Base-by-base conservation (phyloP, 768 basidiomycete genomes). In the Crassisporium funariophilum region DNA sequence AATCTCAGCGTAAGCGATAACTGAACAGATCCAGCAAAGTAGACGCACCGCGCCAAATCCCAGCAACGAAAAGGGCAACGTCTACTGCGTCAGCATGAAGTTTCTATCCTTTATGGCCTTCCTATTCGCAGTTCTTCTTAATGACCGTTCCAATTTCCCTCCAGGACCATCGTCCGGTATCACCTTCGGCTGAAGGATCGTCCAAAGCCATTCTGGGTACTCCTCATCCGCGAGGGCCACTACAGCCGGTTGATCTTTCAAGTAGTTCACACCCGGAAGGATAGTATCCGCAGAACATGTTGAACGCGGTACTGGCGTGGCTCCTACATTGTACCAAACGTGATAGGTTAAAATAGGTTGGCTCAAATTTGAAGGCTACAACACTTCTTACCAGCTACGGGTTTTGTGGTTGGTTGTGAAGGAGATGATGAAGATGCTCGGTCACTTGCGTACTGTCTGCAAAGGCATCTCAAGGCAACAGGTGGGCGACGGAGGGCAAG, bases 131-230 rank as follows among this genome's bases (percentile, higher is more conserved):
- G 69, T 70, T 59, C 88, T 71, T 65, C 87, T 70, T 47, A 70
- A 68, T 45, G 74, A 68, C 39, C 81, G 74, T 52, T 79, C 77
- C n/a, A 73, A 81, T 62, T 78, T 77, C 16, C 89, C 86, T 15
- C 87, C 88, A 1, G 83, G 86, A 1, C 86, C 86, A 50, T 90
- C 87, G 44, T 89, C 85, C 13, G 76, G 76, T 44, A 77, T 70
- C 33, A 75, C 74, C 58, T 78, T 79, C 4, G 83, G 77, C 49
- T 82, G 65, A 15, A 90, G 68, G 29, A 92, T 60, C 11, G 76
- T 83, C 94, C 94, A 97, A 31, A 97, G 64, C 94, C 94, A 97
- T 5, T 79, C 64, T 3, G 94, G 94, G 63, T 97, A 95, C 55
- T 84, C 82, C 35, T 88, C 85, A 64, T 97, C 94, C 0, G 87